A percentile compares a stretch with the other conserved stretches of the same genome.
These are phyloP conservation scores for Ceratocystis cubensis DNA, from an alignment of 2,329 filamentous ascomycete species.

Conservation along the genomic window DNA sequence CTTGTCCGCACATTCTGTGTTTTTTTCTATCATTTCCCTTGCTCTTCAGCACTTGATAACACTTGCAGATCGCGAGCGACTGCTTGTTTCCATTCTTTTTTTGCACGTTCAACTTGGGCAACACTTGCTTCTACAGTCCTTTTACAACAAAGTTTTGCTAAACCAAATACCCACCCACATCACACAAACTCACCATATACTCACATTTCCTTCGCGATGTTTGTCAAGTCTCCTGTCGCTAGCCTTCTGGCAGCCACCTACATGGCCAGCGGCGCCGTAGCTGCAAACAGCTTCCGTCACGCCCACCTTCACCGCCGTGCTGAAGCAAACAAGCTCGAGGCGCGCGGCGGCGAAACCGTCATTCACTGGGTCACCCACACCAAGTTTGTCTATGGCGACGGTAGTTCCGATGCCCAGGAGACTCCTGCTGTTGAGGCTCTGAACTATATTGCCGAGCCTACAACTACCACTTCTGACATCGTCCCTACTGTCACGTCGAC, in stretches of 20 bases:
- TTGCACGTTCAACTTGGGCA: background rate
- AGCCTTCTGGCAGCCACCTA: slow-evolving; percentile 32
- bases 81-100: slow-evolving; percentile 13
- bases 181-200: slow-evolving; percentile 19
- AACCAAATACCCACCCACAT: slow-evolving; percentile 17
- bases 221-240: slow-evolving; percentile 32
- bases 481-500: slow-evolving; percentile 10
- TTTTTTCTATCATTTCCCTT: slow-evolving; percentile 11
- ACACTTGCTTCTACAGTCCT: background rate
- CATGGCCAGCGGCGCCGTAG: slow-evolving; percentile 34
- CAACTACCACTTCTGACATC: background rate
- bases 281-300: slow-evolving; percentile 34
- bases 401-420: slow-evolving; percentile 11
- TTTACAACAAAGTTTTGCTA: background rate
- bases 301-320: slow-evolving; percentile 22
- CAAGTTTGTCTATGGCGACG: slow-evolving; percentile 27
- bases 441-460: background rate
- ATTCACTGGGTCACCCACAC: slow-evolving; percentile 34
- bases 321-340: slow-evolving; percentile 23
- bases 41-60: background rate
- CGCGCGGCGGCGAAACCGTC: slow-evolving; percentile 28
- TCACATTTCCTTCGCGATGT: slow-evolving; percentile 30
- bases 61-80: slow-evolving; percentile 17
- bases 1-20: background rate
- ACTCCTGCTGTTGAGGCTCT: slow-evolving; percentile 2